Percentiles rank a stretch among this genome's conserved stretches.
Conservation (phyloP, 2,329 filamentous ascomycete genomes). For the Exophiala spinifera region DNA sequence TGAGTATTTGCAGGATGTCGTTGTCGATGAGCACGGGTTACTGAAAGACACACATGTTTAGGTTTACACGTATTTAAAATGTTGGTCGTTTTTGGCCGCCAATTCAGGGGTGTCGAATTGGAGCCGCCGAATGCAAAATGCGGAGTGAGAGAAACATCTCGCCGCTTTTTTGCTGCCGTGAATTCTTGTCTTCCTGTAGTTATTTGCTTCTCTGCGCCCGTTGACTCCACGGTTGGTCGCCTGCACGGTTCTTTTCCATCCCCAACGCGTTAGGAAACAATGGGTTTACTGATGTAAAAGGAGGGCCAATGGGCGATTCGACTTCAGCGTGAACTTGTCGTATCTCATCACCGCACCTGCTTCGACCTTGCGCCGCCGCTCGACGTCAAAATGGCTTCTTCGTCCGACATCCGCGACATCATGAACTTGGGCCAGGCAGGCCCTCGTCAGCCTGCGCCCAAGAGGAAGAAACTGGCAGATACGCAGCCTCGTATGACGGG, state of each 20-base stretch:
- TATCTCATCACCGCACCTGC: not conserved
- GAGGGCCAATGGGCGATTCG: not conserved
- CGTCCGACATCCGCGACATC: slow-evolving; percentile 82
- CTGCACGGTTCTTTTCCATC: not conserved
- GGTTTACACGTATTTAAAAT: not conserved
- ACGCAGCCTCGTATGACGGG: slow-evolving; percentile 43
- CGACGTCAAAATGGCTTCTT: slow-evolving; percentile 55
- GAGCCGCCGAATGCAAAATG: not conserved
- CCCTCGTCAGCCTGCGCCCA: slow-evolving; percentile 51
- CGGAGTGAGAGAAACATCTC: not conserved
- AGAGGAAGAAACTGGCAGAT: slow-evolving; percentile 71
- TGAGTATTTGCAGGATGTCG: not conserved
- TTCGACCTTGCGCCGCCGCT: not conserved
- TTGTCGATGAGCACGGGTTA: not conserved
- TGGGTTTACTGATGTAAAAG: not conserved
- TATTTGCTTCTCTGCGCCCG: too few relatives aligned
- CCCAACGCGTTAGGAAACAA: not conserved
- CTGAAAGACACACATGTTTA: not conserved
- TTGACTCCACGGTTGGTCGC: too few relatives aligned
- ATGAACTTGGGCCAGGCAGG: slow-evolving; percentile 71
- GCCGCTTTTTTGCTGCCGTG: not conserved
- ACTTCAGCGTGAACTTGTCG: not conserved
- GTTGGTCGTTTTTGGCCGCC: not conserved
- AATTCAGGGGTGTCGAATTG: not conserved
- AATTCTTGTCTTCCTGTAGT: not conserved